Conservation (phyloP, 1,284 basidiomycete genomes). For the Cystobasidium pallidum region DNA sequence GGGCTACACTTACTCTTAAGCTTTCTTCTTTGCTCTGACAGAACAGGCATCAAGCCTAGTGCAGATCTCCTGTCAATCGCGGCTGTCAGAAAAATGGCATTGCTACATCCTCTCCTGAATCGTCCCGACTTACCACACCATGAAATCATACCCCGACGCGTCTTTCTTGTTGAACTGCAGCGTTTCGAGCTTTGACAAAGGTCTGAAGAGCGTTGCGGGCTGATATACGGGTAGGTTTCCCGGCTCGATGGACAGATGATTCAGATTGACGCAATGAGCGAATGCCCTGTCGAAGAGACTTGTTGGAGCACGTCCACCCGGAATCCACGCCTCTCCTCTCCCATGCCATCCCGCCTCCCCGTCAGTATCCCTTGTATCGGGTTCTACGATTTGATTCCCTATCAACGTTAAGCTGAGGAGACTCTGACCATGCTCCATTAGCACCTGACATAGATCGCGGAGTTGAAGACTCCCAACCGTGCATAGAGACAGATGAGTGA, state of each 20-base stretch:
- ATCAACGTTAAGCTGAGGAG: constrained; percentile 14
- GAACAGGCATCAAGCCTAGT: constrained; percentile 24
- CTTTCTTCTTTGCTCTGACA: constrained; percentile 38
- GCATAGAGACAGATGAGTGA: constrained; percentile 18
- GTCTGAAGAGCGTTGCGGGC: constrained; percentile 27
- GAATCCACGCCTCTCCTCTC: constrained; percentile 13
- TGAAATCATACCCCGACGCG: constrained; percentile 24
- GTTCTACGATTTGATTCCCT: constrained; percentile 25
- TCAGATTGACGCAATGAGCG: constrained; percentile 17
- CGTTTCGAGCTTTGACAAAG: constrained; percentile 29
- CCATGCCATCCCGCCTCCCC: constrained; percentile 12
- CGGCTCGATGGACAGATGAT: constrained; percentile 33
- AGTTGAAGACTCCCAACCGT: constrained; percentile 20
- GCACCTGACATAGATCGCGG: constrained; percentile 23
- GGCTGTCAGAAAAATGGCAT: neutral
- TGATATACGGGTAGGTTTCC: constrained; percentile 28
- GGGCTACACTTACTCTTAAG: constrained; percentile 42
- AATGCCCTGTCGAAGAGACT: constrained; percentile 37
- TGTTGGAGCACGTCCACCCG: constrained; percentile 12
- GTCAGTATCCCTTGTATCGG: neutral
- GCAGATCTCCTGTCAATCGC: constrained; percentile 4
- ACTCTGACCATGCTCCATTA: constrained; percentile 30
- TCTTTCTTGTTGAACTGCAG: constrained; percentile 38
- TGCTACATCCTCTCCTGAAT: neutral
- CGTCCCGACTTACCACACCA: constrained; percentile 15